Evolutionary conservation across 768 basidiomycete species (phyloP).

Genomic region (Boletellus ananiceps): DNA sequence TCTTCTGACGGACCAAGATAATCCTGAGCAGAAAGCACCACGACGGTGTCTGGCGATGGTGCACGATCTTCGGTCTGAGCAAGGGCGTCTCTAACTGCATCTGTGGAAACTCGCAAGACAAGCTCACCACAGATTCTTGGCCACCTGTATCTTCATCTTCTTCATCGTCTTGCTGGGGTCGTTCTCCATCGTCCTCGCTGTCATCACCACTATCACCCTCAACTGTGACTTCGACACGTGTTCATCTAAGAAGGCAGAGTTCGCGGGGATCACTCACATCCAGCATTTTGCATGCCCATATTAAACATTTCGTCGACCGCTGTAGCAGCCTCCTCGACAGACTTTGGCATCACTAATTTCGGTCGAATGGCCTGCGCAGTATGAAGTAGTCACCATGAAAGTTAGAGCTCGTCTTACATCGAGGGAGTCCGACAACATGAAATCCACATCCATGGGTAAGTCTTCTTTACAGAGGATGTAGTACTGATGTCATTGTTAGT

Average conservation of each 20-base stretch:
- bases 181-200: slow-evolving; percentile 43
- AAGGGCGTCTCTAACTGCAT: neutral
- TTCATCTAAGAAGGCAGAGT: slow-evolving; percentile 13
- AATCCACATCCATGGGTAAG: slow-evolving; percentile 96
- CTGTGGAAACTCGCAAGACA: neutral
- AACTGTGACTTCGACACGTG: slow-evolving; percentile 25
- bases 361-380: slow-evolving; percentile 74
- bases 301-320: slow-evolving; percentile 91
- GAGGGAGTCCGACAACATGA: slow-evolving; percentile 92
- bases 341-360: slow-evolving; percentile 64
- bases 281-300: slow-evolving; percentile 54
- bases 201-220: slow-evolving; percentile 47
- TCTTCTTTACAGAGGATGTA: slow-evolving; percentile 87
- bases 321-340: slow-evolving; percentile 76
- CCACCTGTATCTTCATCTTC: slow-evolving; percentile 54
- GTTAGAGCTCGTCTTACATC: slow-evolving; percentile 50
- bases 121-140: slow-evolving; percentile 52
- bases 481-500: slow-evolving; percentile 41
- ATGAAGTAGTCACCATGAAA: neutral
- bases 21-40: slow-evolving; percentile 70
- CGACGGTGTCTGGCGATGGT: slow-evolving; percentile 77
- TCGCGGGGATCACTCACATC: slow-evolving; percentile 36
- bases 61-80: slow-evolving; percentile 58
- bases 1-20: slow-evolving; percentile 80
- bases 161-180: slow-evolving; percentile 50